Percentiles rank a stretch among this genome's conserved stretches.
Conservation (phyloP, 225 moss, liverwort and hornwort genomes). For the Polytrichum commune region DNA sequence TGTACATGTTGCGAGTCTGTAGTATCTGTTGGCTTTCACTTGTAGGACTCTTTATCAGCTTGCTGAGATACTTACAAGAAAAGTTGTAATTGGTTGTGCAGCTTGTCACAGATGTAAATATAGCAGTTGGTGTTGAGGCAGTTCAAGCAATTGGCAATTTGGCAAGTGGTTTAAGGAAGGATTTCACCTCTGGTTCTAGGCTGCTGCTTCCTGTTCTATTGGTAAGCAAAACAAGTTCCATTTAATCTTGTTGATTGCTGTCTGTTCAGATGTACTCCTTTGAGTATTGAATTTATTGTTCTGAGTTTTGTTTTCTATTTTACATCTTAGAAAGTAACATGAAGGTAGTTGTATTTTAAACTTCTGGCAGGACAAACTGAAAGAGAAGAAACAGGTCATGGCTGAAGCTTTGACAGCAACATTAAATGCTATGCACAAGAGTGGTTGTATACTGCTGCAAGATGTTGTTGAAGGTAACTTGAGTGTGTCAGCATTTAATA, state of each 20-base stretch:
- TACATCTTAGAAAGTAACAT: too few relatives aligned
- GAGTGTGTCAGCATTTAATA: background rate
- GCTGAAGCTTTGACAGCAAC: conserved; percentile 84
- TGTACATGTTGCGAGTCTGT: too few relatives aligned
- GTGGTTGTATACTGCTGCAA: conserved; percentile 73
- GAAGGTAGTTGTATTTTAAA: background rate
- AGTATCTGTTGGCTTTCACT: too few relatives aligned
- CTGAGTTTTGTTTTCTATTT: too few relatives aligned
- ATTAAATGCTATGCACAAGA: conserved; percentile 74
- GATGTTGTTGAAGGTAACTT: conserved; percentile 79
- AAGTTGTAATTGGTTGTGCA: conserved; percentile 20
- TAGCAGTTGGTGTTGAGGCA: conserved; percentile 96
- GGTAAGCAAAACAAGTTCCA: conserved; percentile 27
- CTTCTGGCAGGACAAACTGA: conserved; percentile 63
- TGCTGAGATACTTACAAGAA: too few relatives aligned
- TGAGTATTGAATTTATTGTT: too few relatives aligned
- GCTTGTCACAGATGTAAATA: conserved; percentile 95
- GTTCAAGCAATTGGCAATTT: conserved; percentile 95
- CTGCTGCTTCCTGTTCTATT: conserved; percentile 76
- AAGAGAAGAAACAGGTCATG: conserved; percentile 94
- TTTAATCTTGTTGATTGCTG: too few relatives aligned
- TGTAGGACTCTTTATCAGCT: too few relatives aligned
- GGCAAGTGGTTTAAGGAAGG: conserved; percentile 85
- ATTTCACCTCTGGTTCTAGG: conserved; percentile 81
- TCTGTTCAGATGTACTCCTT: too few relatives aligned